These are phyloP conservation scores for Aspergillus heteromorphus DNA, from an alignment of 495 filamentous ascomycete genomes.

Conservation along the genomic window DNA sequence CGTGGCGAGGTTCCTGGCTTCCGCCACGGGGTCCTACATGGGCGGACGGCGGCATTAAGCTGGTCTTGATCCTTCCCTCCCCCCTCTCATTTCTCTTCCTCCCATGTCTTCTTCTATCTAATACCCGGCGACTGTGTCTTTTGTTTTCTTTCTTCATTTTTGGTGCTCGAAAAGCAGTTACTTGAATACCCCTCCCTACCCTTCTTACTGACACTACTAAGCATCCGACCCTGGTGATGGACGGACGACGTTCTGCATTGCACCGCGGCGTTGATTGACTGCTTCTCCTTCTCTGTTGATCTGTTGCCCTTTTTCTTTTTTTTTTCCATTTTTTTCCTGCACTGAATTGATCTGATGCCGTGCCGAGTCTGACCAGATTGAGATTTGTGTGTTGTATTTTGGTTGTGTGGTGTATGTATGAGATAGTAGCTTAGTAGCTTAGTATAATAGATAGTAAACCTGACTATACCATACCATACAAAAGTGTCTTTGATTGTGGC, in stretches of 20 bases:
- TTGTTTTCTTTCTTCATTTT: neutral
- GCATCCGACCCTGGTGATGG: neutral
- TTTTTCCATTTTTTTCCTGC: neutral
- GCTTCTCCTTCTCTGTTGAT: neutral
- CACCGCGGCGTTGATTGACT: neutral
- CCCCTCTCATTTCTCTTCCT: neutral
- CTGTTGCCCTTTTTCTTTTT: neutral
- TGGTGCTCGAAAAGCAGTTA: slow-evolving; percentile 7
- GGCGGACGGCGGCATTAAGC: slow-evolving; percentile 25
- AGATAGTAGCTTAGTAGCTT: neutral
- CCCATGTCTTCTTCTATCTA: neutral
- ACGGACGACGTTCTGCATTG: neutral
- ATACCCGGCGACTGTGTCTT: too few species aligned
- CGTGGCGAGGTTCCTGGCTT: slow-evolving; percentile 42
- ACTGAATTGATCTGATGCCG: neutral
- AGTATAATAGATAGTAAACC: neutral
- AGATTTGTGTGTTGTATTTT: too few species aligned
- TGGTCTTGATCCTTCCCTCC: neutral
- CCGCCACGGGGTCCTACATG: slow-evolving; percentile 41
- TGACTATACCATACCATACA: neutral
- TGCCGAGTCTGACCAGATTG: neutral
- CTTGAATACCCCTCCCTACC: neutral
- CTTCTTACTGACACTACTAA: neutral
- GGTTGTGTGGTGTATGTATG: neutral
- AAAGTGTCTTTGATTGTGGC: too few species aligned